Evolutionary conservation across 1,139 yeast genomes (phyloP), one percentile per base, ranked within the genome.

Genomic region (Zygosaccharomyces sapae): DNA sequence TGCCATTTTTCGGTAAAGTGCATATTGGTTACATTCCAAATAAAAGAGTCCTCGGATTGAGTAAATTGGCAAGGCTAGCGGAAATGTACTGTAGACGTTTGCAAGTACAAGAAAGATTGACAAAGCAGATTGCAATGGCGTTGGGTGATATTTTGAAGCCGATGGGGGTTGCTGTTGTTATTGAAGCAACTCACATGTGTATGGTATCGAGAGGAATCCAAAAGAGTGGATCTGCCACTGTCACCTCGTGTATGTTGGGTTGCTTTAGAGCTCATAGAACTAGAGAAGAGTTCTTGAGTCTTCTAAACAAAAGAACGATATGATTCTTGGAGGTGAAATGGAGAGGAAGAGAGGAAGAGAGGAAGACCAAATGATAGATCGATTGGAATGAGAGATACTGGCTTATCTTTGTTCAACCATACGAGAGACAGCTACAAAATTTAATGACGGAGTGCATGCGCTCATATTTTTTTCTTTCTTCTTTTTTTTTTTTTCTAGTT

Each of bases 141-240:
- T 70, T 92, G 45, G 81, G 85, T 67, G 97, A 89, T 62, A 86
- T 90, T 52, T 74, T 92, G 59, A 83, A 85, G 63, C 98, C 99
- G 12, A 77, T 92, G 59, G 98, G 98, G 47, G 98, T 92, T 10
- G 98, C 97, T 0, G 98, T 92, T 36, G 97, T 92, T 20, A 89
- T 92, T 63, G 98, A 92, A 69, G 97, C 97, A 24, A 81, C 94
- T 7, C 99, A 92, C 66, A 92, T 94, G 98, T 92, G 99, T 69
- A 92, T 92, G 99, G 97, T 90, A 29, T 87, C 95, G 68, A 80
- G 99, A 64, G 99, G 99, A 43, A 89, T 92, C 19, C 97, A 92
- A 67, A 94, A 92, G 69, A 81, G 96, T 0, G 97, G 97, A 1
- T 85, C 96, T 19, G 79, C 87, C 25, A 92, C 99, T 2, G 83